Base-by-base conservation (phyloP, 2,329 filamentous ascomycete species). In the Ceratocystis ficicola region DNA sequence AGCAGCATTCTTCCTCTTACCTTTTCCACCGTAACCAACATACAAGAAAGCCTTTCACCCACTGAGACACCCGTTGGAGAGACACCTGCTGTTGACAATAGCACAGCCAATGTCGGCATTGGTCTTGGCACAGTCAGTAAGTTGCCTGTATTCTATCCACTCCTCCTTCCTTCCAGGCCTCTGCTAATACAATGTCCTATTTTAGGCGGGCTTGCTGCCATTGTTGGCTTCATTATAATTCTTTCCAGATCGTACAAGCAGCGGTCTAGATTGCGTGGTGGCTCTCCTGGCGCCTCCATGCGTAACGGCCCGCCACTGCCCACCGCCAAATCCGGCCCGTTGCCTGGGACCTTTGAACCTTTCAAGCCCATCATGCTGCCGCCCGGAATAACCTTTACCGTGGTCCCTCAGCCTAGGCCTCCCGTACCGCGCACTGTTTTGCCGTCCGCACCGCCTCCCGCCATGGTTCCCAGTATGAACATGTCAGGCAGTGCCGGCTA, bases 341-440 rank as follows among this genome's bases (percentile, higher is more conserved):
- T 67, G 30, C 66, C 66, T 1, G 66, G 66, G 3, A 67, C 66
- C 30, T 67, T 63, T 48, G 66, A 60, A 48, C 66, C 66, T 3
- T 67, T 67, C 44, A 36, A 67, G 30, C 63, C 63, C 12, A 64
- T 67, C 28, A 67, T 67, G 66, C 41, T 67, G n/a, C 66, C 66
- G n/a, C 66, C 66, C 12, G 66, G 63, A 5, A 44, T 64, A 52
- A 46, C 22, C n/a, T 57, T 61, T 41, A 50, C 65, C 25, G 41
- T 55, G n/a, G 15, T 50, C 30, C 65, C 65, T 15, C 5, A 25
- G 4, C 41, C 60, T 7, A 12, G 46, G 6, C 60, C 25, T 32
- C 65, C 65, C 6, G 20, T 52, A 30, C 62, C 62, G 44, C 55
- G 55, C 55, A 15, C 12, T 12, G 41, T 44, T 12, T 28, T 20